A percentile compares a stretch with the other conserved stretches of the same genome.
phyloP scores from a whole-genome alignment of 768 basidiomycete genomes.

The Amanita inopinata region DNA sequence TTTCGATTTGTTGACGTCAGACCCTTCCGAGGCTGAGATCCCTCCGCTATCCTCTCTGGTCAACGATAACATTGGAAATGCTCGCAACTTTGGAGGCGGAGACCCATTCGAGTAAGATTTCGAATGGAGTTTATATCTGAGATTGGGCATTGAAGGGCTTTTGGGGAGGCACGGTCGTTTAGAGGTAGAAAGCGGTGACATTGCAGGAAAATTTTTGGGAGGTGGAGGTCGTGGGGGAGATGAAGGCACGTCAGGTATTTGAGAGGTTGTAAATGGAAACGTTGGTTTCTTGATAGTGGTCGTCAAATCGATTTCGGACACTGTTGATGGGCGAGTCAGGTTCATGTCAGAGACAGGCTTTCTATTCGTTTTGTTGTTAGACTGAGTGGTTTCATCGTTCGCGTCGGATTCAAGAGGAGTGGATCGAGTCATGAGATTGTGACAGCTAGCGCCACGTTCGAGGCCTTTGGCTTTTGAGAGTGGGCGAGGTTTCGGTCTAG shows the following conservation, averaged over 20 bases:
- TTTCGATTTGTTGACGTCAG: not conserved
- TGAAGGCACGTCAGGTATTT: not conserved
- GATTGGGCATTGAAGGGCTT: conserved; percentile 6
- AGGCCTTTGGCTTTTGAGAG: not conserved
- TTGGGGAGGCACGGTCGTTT: conserved; percentile 3
- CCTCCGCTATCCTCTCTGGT: not conserved
- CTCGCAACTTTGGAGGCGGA: not conserved
- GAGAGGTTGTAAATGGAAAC: not conserved
- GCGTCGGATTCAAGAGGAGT: no score
- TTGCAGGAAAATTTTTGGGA: not conserved
- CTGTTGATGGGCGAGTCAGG: not conserved
- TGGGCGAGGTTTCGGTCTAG: not conserved
- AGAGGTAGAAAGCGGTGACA: not conserved
- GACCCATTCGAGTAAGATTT: not conserved
- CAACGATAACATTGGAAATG: conserved; percentile 5
- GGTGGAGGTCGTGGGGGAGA: not conserved
- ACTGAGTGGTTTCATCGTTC: not conserved
- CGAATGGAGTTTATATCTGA: not conserved
- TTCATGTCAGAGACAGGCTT: not conserved
- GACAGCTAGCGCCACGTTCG: not conserved
- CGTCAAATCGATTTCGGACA: not conserved
- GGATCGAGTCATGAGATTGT: no score
- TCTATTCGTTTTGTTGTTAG: not conserved
- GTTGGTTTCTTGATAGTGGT: conserved; percentile 2
- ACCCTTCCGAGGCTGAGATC: not conserved